Evolutionary conservation across 371 early-diverging fungal genomes (phyloP).

Genomic region (Apophysomyces ossiformis): DNA sequence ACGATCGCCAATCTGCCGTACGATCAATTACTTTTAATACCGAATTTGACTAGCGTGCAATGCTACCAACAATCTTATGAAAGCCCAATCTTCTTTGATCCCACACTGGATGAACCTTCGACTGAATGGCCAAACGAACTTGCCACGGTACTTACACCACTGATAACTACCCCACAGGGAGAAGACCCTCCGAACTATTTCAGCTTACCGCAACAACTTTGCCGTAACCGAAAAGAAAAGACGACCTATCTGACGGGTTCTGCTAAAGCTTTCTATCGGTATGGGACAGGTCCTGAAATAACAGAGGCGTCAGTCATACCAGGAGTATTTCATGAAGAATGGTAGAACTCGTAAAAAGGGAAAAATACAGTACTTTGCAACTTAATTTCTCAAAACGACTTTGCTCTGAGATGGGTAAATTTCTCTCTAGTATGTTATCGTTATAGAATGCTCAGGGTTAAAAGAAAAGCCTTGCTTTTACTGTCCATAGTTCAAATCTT

Average conservation of each 20-base stretch:
- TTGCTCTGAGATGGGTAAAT: too few species aligned
- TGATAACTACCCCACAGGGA: slow-evolving; percentile 24
- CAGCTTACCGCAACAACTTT: slow-evolving; percentile 29
- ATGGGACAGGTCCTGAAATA: slow-evolving; percentile 12
- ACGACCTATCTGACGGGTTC: slow-evolving; percentile 16
- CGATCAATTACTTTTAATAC: slow-evolving; percentile 37
- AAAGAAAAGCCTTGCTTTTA: too few species aligned
- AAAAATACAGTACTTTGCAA: too few species aligned
- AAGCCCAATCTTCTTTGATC: slow-evolving; percentile 41
- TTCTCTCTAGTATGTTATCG: too few species aligned
- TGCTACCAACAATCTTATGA: slow-evolving; percentile 28
- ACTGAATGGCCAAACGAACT: slow-evolving; percentile 27
- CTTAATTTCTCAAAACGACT: too few species aligned
- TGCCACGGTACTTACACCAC: slow-evolving; percentile 29
- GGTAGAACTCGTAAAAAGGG: background rate
- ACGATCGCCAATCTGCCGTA: slow-evolving; percentile 43
- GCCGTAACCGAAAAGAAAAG: slow-evolving; percentile 10
- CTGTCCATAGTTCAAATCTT: too few species aligned
- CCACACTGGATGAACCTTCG: slow-evolving; percentile 37
- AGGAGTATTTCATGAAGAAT: slow-evolving; percentile 15
- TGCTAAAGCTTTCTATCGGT: slow-evolving; percentile 11
- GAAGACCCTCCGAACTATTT: slow-evolving; percentile 41
- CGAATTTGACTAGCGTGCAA: slow-evolving; percentile 33
- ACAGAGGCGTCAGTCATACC: slow-evolving; percentile 14
- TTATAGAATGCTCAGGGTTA: too few species aligned